Conservation (phyloP, 2,329 filamentous ascomycete species). For the Fusarium metavorans region DNA sequence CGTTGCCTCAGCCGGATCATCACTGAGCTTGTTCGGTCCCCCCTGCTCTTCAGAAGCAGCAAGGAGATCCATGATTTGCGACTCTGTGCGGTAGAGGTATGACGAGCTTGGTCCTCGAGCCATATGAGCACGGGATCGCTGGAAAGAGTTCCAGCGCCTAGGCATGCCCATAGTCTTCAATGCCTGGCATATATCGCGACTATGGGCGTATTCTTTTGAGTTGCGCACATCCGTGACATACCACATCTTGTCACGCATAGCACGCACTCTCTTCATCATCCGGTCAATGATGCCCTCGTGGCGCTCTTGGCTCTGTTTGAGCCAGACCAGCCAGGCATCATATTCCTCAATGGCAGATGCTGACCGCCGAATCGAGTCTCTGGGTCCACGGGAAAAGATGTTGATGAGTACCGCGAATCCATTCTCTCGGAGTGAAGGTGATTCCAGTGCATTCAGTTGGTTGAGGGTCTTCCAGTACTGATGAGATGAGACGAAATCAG, state of each 20-base stretch:
- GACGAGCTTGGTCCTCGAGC: conserved; percentile 63
- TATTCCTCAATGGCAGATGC: conserved; percentile 82
- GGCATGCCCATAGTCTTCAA: conserved; percentile 89
- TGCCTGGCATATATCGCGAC: conserved; percentile 85
- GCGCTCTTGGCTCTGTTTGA: conserved; percentile 84
- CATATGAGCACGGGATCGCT: conserved; percentile 61
- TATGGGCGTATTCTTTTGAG: conserved; percentile 88
- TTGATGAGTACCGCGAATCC: conserved; percentile 79
- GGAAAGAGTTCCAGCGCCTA: conserved; percentile 65
- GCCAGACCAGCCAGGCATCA: conserved; percentile 84
- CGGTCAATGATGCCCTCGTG: conserved; percentile 80
- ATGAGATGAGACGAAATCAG: conserved; percentile 86
- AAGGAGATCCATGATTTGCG: conserved; percentile 87
- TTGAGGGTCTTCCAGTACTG: conserved; percentile 87
- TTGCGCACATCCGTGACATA: conserved; percentile 94
- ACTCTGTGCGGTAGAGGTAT: conserved; percentile 83
- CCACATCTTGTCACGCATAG: conserved; percentile 97
- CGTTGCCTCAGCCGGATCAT: conserved; percentile 91
- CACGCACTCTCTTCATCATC: conserved; percentile 79
- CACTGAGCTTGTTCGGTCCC: conserved; percentile 94
- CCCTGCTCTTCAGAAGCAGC: conserved; percentile 86
- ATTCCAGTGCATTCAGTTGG: conserved; percentile 74
- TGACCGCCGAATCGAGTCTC: conserved; percentile 76
- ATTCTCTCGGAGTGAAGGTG: conserved; percentile 71
- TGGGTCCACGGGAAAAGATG: conserved; percentile 78